phyloP scores from a whole-genome alignment of 495 filamentous ascomycete species.

The Hypoxylon subgilvum region DNA sequence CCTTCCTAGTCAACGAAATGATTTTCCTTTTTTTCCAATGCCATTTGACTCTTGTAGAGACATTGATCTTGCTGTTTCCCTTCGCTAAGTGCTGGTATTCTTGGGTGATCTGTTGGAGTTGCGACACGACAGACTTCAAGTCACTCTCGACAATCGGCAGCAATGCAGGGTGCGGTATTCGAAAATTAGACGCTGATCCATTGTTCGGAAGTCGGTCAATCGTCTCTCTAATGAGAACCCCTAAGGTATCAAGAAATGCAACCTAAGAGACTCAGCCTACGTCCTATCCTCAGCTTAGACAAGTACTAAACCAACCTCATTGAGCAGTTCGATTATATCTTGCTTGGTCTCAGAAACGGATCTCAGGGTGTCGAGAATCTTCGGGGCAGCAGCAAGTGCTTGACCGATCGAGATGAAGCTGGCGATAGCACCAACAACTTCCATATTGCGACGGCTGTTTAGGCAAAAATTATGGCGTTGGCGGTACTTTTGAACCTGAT shows the following conservation, averaged over 20 bases:
- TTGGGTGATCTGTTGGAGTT: neutral
- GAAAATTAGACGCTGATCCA: neutral
- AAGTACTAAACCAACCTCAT: constrained; percentile 1
- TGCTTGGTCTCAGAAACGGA: constrained; percentile 6
- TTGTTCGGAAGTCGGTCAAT: constrained; percentile 1
- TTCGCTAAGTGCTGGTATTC: neutral
- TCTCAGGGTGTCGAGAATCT: constrained; percentile 17
- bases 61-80: neutral
- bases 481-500: too few species aligned
- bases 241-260: neutral
- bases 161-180: neutral
- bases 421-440: constrained; percentile 16
- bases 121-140: neutral
- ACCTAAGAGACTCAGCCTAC: constrained; percentile 3
- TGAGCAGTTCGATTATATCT: constrained; percentile 15
- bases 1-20: constrained; percentile 3
- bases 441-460: constrained; percentile 11
- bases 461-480: too few species aligned
- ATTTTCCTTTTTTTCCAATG: neutral
- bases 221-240: neutral
- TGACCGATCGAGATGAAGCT: constrained; percentile 37
- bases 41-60: neutral
- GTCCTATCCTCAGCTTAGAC: neutral
- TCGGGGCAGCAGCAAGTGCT: constrained; percentile 24
- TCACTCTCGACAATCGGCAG: neutral